Conservation (phyloP, 257 asterid genomes). For the Solanum megistacrolobum region DNA sequence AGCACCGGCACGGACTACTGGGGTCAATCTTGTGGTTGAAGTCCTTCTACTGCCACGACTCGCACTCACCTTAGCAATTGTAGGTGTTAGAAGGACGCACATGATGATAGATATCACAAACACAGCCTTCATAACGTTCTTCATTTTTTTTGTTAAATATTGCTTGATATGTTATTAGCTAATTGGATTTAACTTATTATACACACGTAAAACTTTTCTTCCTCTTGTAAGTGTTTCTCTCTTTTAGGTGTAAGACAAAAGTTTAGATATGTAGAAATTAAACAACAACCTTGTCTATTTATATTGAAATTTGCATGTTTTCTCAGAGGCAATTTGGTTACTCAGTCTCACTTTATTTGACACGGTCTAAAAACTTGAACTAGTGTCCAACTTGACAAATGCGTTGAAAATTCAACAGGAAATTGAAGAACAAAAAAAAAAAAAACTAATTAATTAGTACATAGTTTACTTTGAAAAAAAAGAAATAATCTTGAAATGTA, state of each 20-base stretch:
- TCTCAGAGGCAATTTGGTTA: neutral
- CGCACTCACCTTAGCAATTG: neutral
- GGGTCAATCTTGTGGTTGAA: neutral
- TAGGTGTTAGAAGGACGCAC: neutral
- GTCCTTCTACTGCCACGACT: neutral
- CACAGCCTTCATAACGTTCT: neutral
- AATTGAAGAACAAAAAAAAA: neutral
- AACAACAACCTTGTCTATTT: neutral
- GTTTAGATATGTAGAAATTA: neutral
- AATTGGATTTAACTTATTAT: neutral
- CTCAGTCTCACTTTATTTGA: neutral
- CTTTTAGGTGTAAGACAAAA: neutral
- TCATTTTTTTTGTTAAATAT: neutral
- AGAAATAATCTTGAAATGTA: neutral
- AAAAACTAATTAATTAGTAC: neutral
- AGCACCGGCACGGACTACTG: neutral
- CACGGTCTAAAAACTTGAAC: neutral
- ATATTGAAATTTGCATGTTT: neutral
- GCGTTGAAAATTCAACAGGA: neutral
- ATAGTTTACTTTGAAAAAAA: neutral
- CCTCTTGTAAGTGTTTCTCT: neutral
- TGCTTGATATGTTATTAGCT: neutral
- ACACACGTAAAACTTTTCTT: neutral
- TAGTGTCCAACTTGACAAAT: neutral
- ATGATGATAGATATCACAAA: neutral